Percentiles rank a stretch among this genome's conserved stretches.
Conservation (phyloP, 1,284 basidiomycete genomes). For the Microbotryum saponariae region DNA sequence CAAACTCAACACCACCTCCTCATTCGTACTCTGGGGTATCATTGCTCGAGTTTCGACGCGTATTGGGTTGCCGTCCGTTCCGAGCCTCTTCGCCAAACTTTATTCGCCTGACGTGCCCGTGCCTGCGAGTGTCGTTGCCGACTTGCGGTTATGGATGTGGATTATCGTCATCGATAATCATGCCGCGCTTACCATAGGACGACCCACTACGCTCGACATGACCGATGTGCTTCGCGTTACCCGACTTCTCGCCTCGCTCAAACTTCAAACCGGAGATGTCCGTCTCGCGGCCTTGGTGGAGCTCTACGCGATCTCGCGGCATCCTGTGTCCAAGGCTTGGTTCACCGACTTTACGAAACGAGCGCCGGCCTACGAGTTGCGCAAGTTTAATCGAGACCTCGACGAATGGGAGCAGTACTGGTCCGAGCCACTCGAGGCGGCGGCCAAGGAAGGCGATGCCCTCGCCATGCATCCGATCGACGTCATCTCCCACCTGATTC, state of each 20-base stretch:
- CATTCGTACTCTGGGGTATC: background rate
- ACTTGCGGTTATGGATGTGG: slow-evolving; percentile 20
- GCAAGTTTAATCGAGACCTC: slow-evolving; percentile 17
- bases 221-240: slow-evolving; percentile 11
- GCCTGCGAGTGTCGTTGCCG: background rate
- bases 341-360: background rate
- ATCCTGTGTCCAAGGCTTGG: background rate
- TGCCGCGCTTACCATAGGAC: slow-evolving; percentile 23
- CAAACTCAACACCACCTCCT: slow-evolving; percentile 7
- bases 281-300: slow-evolving; percentile 26
- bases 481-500: slow-evolving; percentile 10
- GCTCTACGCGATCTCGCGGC: slow-evolving; percentile 15
- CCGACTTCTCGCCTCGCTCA: slow-evolving; percentile 21
- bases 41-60: background rate
- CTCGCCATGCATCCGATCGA: slow-evolving; percentile 12
- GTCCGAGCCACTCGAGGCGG: slow-evolving; percentile 13
- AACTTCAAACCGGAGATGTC: slow-evolving; percentile 15
- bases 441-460: slow-evolving; percentile 10
- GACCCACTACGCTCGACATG: slow-evolving; percentile 15
- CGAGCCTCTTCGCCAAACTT: slow-evolving; percentile 4
- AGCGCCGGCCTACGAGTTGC: slow-evolving; percentile 15
- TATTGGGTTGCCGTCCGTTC: background rate
- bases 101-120: background rate
- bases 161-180: slow-evolving; percentile 24
- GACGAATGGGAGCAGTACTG: slow-evolving; percentile 26